phyloP scores from a whole-genome alignment of 2,329 filamentous ascomycete genomes.

The Fusarium denticulatum region DNA sequence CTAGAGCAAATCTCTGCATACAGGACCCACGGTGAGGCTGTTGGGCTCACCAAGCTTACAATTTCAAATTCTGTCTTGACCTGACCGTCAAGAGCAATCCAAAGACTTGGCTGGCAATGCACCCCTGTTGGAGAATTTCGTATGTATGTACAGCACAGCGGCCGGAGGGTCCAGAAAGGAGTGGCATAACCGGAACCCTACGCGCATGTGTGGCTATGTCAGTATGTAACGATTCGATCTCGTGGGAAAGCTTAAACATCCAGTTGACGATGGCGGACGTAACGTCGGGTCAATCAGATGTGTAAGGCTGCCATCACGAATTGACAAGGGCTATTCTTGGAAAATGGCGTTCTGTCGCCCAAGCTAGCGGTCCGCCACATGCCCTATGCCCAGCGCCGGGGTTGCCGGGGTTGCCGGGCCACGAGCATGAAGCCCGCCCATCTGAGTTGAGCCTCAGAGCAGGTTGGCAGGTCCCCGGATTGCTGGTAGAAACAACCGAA shows the following conservation, averaged over 20 bases:
- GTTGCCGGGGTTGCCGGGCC: conserved; percentile 39
- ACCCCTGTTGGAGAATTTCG: conserved; percentile 20
- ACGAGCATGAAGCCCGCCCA: conserved; percentile 16
- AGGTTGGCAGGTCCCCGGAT: conserved; percentile 24
- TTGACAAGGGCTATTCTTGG: conserved; percentile 42
- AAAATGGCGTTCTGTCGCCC: conserved; percentile 29
- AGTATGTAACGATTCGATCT: conserved; percentile 36
- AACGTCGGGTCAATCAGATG: conserved; percentile 12
- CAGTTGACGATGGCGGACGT: conserved; percentile 23
- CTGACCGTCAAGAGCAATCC: not conserved
- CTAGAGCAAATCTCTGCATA: conserved; percentile 28
- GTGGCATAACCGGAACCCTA: conserved; percentile 9
- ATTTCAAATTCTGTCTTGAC: conserved; percentile 11
- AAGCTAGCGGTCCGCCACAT: conserved; percentile 25
- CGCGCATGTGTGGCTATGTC: conserved; percentile 32
- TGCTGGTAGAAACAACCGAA: conserved; percentile 19
- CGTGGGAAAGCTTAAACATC: conserved; percentile 32
- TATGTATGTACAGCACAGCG: not conserved
- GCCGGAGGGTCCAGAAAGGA: not conserved
- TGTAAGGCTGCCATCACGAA: conserved; percentile 18
- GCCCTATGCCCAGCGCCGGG: conserved; percentile 36
- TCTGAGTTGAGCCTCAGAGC: conserved; percentile 18
- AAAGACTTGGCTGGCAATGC: conserved; percentile 25
- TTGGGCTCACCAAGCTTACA: conserved; percentile 22
- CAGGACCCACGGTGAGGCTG: conserved; percentile 29